Conservation (phyloP, 495 filamentous ascomycete genomes). For the Glutinoglossum americanum region DNA sequence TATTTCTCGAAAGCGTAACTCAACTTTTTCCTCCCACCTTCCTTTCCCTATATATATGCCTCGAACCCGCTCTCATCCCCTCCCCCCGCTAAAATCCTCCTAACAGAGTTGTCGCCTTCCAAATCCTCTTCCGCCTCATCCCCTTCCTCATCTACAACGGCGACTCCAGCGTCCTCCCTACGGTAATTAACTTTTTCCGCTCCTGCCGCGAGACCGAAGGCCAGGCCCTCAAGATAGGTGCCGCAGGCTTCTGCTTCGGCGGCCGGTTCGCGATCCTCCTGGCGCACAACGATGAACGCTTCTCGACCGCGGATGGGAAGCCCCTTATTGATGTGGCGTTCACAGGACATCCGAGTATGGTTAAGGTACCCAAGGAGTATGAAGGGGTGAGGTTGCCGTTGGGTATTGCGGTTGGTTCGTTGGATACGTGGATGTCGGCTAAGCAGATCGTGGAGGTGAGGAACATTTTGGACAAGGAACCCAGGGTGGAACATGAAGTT, state of each 20-base stretch:
- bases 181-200: conserved; percentile 25
- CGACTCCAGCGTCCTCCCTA: conserved; percentile 19
- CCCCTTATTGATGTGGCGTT: conserved; percentile 29
- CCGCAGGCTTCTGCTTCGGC: conserved; percentile 40
- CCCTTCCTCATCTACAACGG: conserved; percentile 19
- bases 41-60: neutral
- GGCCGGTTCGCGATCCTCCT: conserved; percentile 22
- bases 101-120: conserved; percentile 10
- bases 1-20: conserved; percentile 11
- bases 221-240: conserved; percentile 19
- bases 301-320: conserved; percentile 4
- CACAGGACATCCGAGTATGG: conserved; percentile 30
- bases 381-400: conserved; percentile 28
- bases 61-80: neutral
- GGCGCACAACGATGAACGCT: neutral
- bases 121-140: conserved; percentile 9
- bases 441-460: conserved; percentile 20
- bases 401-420: conserved; percentile 31
- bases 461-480: conserved; percentile 1
- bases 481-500: conserved; percentile 1
- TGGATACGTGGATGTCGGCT: conserved; percentile 24
- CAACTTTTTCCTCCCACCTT: neutral
- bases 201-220: conserved; percentile 19
- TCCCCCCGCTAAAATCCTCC: neutral
- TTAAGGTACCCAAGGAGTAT: conserved; percentile 32